These are phyloP conservation scores for Cystofilobasidium macerans DNA, from an alignment of 768 basidiomycete genomes.

Conservation along the genomic window DNA sequence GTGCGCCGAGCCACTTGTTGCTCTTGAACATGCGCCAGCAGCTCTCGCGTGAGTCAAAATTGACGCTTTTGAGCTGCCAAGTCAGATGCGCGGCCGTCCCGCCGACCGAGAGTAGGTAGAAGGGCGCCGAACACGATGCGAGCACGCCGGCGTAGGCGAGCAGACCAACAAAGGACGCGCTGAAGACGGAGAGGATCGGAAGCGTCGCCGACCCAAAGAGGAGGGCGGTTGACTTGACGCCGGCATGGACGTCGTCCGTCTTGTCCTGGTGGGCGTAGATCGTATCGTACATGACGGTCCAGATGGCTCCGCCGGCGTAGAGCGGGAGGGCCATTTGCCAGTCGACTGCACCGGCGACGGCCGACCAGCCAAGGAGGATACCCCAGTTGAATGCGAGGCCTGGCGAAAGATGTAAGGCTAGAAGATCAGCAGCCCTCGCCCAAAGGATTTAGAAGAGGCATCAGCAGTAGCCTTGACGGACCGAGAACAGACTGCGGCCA, in stretches of 20 bases:
- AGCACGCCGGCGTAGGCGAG: conserved; percentile 69
- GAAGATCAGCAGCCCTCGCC: neutral
- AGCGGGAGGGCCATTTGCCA: conserved; percentile 77
- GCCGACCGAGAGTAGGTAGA: conserved; percentile 62
- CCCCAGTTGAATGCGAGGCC: conserved; percentile 98
- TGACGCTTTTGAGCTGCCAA: conserved; percentile 59
- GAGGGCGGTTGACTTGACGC: conserved; percentile 87
- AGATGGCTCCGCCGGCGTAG: conserved; percentile 77
- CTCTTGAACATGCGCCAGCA: conserved; percentile 84
- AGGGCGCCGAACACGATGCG: conserved; percentile 63
- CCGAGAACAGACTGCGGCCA: conserved; percentile 96
- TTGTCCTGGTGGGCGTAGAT: conserved; percentile 99
- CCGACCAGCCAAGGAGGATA: conserved; percentile 88
- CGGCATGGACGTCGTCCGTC: conserved; percentile 69
- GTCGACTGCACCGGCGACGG: conserved; percentile 66
- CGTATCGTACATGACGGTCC: conserved; percentile 94
- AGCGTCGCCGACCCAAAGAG: conserved; percentile 71
- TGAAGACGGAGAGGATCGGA: conserved; percentile 62
- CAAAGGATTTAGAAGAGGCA: too few species aligned
- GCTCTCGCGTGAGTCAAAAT: conserved; percentile 63
- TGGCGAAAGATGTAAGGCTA: too few species aligned
- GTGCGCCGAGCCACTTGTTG: conserved; percentile 79
- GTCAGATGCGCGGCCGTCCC: conserved; percentile 65
- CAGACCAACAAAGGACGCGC: conserved; percentile 58
- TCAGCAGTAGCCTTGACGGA: too few species aligned